Evolutionary conservation across 1,284 basidiomycete species (phyloP).

Genomic region (Athelia sp.): DNA sequence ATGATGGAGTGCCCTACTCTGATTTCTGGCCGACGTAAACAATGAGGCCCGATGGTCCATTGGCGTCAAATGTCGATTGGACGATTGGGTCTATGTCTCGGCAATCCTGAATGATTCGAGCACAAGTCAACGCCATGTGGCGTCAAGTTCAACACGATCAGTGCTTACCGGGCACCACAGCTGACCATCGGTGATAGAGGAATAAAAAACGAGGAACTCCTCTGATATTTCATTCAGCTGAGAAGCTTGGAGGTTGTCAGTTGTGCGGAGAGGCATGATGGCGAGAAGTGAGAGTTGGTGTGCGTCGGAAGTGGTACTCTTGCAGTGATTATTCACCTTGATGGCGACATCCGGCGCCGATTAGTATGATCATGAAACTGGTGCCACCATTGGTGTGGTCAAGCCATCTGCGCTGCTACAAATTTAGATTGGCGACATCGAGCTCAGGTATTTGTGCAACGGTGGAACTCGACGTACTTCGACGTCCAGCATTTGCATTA

Average conservation of each 20-base stretch:
- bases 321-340: too few relatives aligned
- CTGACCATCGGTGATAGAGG: constrained; percentile 46
- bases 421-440: too few relatives aligned
- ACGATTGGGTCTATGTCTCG: constrained; percentile 59
- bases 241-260: constrained; percentile 21
- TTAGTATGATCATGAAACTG: too few relatives aligned
- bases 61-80: constrained; percentile 47
- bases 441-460: too few relatives aligned
- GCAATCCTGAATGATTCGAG: constrained; percentile 57
- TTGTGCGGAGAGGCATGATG: constrained; percentile 26
- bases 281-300: too few relatives aligned
- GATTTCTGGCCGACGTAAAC: constrained; percentile 69
- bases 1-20: too few relatives aligned
- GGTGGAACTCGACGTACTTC: too few relatives aligned
- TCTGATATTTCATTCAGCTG: constrained; percentile 37
- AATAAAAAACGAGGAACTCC: constrained; percentile 60
- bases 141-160: background rate
- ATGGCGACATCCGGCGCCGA: too few relatives aligned
- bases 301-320: too few relatives aligned
- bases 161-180: constrained; percentile 66
- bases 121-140: constrained; percentile 5
- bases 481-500: too few relatives aligned
- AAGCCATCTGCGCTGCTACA: too few relatives aligned
- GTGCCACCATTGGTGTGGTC: too few relatives aligned
- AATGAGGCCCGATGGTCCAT: constrained; percentile 58